Evolutionary conservation across 495 filamentous ascomycete genomes (phyloP).

Genomic region (Neurospora sp.): DNA sequence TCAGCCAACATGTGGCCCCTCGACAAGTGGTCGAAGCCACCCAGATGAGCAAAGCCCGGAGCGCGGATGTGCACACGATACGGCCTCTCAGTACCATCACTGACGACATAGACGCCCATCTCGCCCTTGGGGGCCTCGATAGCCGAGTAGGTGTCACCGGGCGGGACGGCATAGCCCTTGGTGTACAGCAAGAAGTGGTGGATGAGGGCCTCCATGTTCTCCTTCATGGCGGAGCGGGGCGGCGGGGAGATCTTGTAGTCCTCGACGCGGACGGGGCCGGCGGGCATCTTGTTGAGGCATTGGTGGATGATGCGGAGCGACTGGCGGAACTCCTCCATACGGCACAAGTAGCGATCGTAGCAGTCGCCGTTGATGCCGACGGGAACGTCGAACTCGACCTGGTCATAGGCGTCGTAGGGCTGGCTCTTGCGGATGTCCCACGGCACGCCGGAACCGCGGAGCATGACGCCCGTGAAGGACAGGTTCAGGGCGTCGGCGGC

Average conservation of each 20-base stretch:
- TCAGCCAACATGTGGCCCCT: slow-evolving; percentile 92
- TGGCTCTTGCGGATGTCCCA: slow-evolving; percentile 95
- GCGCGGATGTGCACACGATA: slow-evolving; percentile 98
- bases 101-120: slow-evolving; percentile 98
- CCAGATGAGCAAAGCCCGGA: slow-evolving; percentile 92
- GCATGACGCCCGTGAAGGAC: slow-evolving; percentile 94
- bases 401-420: slow-evolving; percentile 94
- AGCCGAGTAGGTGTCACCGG: slow-evolving; percentile 92
- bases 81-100: slow-evolving; percentile 88
- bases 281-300: slow-evolving; percentile 97
- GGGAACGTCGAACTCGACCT: slow-evolving; percentile 97
- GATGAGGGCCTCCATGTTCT: slow-evolving; percentile 99
- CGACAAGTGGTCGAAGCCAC: slow-evolving; percentile 84
- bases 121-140: slow-evolving; percentile 99
- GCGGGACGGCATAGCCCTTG: slow-evolving; percentile 96
- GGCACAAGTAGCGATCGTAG: slow-evolving; percentile 97
- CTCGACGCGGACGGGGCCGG: slow-evolving; percentile 86
- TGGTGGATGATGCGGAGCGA: slow-evolving; percentile 96
- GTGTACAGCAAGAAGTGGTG: slow-evolving; percentile 98
- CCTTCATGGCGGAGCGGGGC: slow-evolving; percentile 97
- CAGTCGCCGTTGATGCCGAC: slow-evolving; percentile 96
- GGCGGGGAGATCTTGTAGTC: slow-evolving; percentile 99
- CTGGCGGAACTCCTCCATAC: slow-evolving; percentile 99
- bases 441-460: slow-evolving; percentile 91
- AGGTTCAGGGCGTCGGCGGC: slow-evolving; percentile 92